A percentile compares a stretch with the other conserved stretches of the same genome.
phyloP scores from a whole-genome alignment of 2,329 filamentous ascomycete genomes.

The Talaromyces sp. region DNA sequence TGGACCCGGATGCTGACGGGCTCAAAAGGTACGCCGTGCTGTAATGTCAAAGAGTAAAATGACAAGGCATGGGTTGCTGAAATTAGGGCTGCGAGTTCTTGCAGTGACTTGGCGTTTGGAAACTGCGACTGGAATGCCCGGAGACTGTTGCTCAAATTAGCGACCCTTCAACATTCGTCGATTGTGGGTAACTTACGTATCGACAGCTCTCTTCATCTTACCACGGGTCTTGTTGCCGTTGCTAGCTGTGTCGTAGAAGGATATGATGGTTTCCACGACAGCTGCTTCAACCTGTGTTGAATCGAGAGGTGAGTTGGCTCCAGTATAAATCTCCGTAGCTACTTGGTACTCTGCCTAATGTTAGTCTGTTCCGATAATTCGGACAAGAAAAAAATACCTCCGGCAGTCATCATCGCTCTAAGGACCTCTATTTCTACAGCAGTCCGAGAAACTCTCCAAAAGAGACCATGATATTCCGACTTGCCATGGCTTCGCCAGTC shows the following conservation, averaged over 20 bases:
- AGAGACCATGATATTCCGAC: constrained; percentile 36
- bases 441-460: constrained; percentile 45
- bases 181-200: constrained; percentile 41
- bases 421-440: constrained; percentile 53
- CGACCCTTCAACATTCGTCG: neutral
- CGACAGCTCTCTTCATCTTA: constrained; percentile 55
- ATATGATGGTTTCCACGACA: constrained; percentile 47
- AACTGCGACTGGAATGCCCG: constrained; percentile 39
- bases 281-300: constrained; percentile 45
- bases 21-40: constrained; percentile 60
- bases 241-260: constrained; percentile 58
- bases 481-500: constrained; percentile 46
- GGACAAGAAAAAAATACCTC: constrained; percentile 22
- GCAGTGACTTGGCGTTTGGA: constrained; percentile 31
- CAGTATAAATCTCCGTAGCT: constrained; percentile 37
- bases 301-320: constrained; percentile 31
- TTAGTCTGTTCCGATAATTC: neutral
- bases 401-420: constrained; percentile 47
- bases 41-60: constrained; percentile 58
- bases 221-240: constrained; percentile 60
- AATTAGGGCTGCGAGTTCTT: constrained; percentile 49
- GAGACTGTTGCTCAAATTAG: constrained; percentile 22
- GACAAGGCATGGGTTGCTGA: constrained; percentile 59
- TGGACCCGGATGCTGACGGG: constrained; percentile 62
- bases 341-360: constrained; percentile 31